These are phyloP conservation scores for Monascus purpureus DNA, from an alignment of 495 filamentous ascomycete genomes.

Conservation along the genomic window DNA sequence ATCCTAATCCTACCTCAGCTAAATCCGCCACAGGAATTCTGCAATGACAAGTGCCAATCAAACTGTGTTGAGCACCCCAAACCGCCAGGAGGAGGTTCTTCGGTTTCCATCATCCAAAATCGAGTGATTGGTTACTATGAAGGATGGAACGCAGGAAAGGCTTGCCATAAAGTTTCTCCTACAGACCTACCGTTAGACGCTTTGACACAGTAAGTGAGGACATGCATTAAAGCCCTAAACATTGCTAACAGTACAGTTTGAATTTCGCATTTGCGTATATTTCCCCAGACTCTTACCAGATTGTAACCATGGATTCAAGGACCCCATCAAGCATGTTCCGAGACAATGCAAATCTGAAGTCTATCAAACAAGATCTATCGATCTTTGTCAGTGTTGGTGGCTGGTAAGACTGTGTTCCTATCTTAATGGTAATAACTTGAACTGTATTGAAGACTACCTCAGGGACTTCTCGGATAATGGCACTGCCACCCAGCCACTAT, in stretches of 20 bases:
- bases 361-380: constrained; percentile 12
- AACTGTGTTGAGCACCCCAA: constrained; percentile 3
- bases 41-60: constrained; percentile 10
- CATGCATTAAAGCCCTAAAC: neutral
- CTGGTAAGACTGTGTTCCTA: too few species aligned
- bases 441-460: too few species aligned
- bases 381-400: constrained; percentile 28
- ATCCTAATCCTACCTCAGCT: neutral
- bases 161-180: constrained; percentile 5
- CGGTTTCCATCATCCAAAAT: constrained; percentile 1
- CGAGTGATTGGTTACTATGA: constrained; percentile 16
- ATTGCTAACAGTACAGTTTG: constrained; percentile 5
- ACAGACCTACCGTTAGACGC: constrained; percentile 4
- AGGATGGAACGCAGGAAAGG: constrained; percentile 2
- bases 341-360: constrained; percentile 14
- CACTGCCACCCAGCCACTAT: constrained; percentile 19
- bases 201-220: constrained; percentile 1
- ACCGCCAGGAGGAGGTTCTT: constrained; percentile 1
- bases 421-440: too few species aligned
- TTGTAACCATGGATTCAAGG: constrained; percentile 9
- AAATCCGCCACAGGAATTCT: constrained; percentile 3
- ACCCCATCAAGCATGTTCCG: constrained; percentile 7
- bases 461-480: constrained; percentile 26
- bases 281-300: constrained; percentile 7
- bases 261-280: constrained; percentile 20